These are phyloP conservation scores for Epithele typhae DNA, from an alignment of 768 basidiomycete genomes.

Conservation along the genomic window DNA sequence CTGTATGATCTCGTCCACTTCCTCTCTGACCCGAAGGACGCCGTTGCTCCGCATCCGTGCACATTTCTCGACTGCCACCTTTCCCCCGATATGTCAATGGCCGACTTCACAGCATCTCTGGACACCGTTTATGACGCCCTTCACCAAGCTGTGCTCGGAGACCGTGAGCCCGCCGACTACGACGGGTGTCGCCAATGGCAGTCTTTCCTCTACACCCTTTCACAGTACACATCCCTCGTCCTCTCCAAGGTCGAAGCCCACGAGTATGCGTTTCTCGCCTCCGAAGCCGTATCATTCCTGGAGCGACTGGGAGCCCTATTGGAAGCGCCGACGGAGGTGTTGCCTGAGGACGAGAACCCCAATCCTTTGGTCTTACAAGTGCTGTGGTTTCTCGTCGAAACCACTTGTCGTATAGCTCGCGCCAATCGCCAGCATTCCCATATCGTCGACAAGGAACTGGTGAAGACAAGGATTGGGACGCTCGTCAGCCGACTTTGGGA, in stretches of 20 bases:
- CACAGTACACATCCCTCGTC: constrained; percentile 45
- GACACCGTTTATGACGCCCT: constrained; percentile 12
- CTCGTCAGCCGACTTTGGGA: constrained; percentile 42
- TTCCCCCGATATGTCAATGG: constrained; percentile 36
- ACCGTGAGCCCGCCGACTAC: not conserved
- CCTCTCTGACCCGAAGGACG: constrained; percentile 25
- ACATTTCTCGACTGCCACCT: constrained; percentile 40
- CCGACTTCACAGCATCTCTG: constrained; percentile 33
- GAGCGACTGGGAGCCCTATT: constrained; percentile 33
- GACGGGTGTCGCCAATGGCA: constrained; percentile 16
- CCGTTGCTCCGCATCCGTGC: constrained; percentile 27
- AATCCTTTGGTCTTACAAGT: constrained; percentile 39
- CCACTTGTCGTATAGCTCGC: constrained; percentile 40
- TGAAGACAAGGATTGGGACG: constrained; percentile 28
- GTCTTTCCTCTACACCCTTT: constrained; percentile 17
- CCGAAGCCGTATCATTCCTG: constrained; percentile 31
- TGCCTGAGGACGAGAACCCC: constrained; percentile 25
- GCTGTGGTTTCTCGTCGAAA: constrained; percentile 65
- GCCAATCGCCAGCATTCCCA: constrained; percentile 17
- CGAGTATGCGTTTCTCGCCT: constrained; percentile 27
- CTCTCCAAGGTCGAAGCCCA: constrained; percentile 31
- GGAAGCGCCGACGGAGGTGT: constrained; percentile 28
- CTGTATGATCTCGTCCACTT: constrained; percentile 53
- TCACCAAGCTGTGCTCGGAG: constrained; percentile 4
- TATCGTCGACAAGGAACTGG: constrained; percentile 9